phyloP scores from a whole-genome alignment of 768 basidiomycete genomes.

The Tulasnella sp. region DNA sequence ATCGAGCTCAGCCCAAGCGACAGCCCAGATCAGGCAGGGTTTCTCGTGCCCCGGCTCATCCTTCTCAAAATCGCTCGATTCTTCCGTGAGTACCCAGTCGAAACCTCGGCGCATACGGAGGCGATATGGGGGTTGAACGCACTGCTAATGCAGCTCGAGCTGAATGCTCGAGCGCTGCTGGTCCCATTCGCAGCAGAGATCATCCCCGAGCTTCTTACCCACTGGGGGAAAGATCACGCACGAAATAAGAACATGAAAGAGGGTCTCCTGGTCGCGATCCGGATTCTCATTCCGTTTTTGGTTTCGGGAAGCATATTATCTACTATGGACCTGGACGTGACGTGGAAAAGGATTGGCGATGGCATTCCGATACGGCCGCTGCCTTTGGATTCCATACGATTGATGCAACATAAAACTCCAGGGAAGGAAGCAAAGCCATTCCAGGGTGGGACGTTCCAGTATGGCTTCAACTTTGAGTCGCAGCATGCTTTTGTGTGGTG shows the following conservation, averaged over 20 bases:
- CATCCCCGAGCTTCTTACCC: not conserved
- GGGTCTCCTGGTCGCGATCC: conserved; percentile 60
- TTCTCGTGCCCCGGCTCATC: conserved; percentile 37
- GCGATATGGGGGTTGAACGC: conserved; percentile 58
- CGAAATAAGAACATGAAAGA: conserved; percentile 75
- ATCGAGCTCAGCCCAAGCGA: not conserved
- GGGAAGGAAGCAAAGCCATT: conserved; percentile 33
- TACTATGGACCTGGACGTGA: conserved; percentile 12
- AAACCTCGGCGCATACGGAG: conserved; percentile 70
- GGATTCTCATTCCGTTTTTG: conserved; percentile 55
- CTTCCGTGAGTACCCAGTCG: conserved; percentile 50
- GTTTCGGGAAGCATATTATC: conserved; percentile 32
- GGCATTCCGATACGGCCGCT: not conserved
- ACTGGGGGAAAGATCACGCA: conserved; percentile 58
- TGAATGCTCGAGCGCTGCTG: conserved; percentile 46
- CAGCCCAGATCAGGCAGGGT: conserved; percentile 35
- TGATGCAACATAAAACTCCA: not conserved
- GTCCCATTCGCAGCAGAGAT: not conserved
- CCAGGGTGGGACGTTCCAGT: conserved; percentile 51
- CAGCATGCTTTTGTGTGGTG: conserved; percentile 70
- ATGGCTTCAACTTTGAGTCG: conserved; percentile 60
- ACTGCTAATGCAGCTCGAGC: conserved; percentile 59
- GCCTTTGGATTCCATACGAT: conserved; percentile 1
- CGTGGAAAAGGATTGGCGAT: conserved; percentile 20
- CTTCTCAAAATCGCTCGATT: conserved; percentile 52